Evolutionary conservation across 1,139 yeast species (phyloP), one percentile per base, ranked within the genome.

Genomic region (Pneumocystis sp.): DNA sequence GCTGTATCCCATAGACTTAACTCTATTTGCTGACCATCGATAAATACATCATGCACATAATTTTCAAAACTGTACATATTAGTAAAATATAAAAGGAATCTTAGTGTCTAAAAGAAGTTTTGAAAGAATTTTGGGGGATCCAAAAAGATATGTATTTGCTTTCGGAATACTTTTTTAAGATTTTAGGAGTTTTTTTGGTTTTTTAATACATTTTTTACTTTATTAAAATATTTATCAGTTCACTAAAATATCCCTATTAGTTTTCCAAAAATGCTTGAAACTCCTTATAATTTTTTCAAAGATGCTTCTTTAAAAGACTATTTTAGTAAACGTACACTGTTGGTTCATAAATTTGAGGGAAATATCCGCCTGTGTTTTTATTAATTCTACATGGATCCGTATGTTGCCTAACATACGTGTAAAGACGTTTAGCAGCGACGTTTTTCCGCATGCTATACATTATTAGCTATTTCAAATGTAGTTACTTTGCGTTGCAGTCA

Each of bases 1-100:
- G 98, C 98, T 5, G 98, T 93, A 74, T 93, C 98, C 98, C 98
- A 93, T 66, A 93, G 80, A 37, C 97, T 89, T 69, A 93, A 79
- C 73, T 91, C 96, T 72, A 93, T 88, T 64, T 95, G 90, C 75
- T 89, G 91, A 63, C 95, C 95, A 75, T 93, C 98, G 67, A 93
- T 90, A 77, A 89, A 93, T 70, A 93, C 91, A 75, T 93, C 98
- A 77, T 93, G 98, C 67, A 91, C 96, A 75, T 93, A 93, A 78
- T 93, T 93, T 75, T 93, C 98, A 76, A 93, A 93, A 7, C 65
- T 63, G 15, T 31, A 31, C 5, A 31, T 31, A 7, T 35, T 35
- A 7, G 39, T 17, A 3, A 57, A 57, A 37, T 17, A 57, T 37
- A 12, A n/a, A 37, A 57, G 19, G 19, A 37, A 17, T 57, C 17